Conservation (phyloP, 257 asterid species). For the Voacanga thouarsii region DNA sequence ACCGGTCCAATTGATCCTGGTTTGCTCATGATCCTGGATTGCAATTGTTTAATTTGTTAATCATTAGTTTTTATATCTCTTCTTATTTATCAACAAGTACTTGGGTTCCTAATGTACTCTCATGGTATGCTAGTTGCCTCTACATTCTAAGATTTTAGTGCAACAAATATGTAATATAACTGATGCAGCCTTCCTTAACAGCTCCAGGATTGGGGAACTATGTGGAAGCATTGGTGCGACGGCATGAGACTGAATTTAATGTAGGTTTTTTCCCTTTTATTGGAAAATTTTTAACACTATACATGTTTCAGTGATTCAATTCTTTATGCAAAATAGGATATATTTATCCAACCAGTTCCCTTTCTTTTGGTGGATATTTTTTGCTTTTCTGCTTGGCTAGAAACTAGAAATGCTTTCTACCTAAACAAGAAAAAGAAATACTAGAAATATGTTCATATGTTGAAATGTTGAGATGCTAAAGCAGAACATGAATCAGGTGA, state of each 20-base stretch:
- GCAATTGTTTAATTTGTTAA: not conserved
- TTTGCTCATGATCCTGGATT: slow-evolving; percentile 24
- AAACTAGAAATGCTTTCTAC: not conserved
- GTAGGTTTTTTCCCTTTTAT: slow-evolving; percentile 37
- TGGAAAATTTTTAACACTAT: not conserved
- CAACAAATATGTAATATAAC: slow-evolving; percentile 6
- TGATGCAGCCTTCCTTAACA: slow-evolving; percentile 33
- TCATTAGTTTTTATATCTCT: not conserved
- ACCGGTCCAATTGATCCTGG: slow-evolving; percentile 74
- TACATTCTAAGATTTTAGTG: not conserved
- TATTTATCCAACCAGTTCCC: not conserved
- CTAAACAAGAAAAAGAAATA: too few relatives aligned
- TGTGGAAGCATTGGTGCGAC: slow-evolving; percentile 91
- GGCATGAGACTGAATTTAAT: slow-evolving; percentile 86
- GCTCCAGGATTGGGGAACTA: slow-evolving; percentile 97
- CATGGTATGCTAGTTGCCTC: not conserved
- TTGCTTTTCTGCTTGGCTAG: not conserved
- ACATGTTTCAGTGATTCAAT: not conserved
- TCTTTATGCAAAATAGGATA: not conserved
- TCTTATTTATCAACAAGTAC: not conserved
- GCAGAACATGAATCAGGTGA: not conserved
- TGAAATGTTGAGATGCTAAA: not conserved
- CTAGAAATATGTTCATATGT: not conserved
- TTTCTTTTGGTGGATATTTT: not conserved
- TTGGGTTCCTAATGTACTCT: not conserved